Evolutionary conservation across 331 rosid species (phyloP).

Genomic region (Dryas integrifolia): DNA sequence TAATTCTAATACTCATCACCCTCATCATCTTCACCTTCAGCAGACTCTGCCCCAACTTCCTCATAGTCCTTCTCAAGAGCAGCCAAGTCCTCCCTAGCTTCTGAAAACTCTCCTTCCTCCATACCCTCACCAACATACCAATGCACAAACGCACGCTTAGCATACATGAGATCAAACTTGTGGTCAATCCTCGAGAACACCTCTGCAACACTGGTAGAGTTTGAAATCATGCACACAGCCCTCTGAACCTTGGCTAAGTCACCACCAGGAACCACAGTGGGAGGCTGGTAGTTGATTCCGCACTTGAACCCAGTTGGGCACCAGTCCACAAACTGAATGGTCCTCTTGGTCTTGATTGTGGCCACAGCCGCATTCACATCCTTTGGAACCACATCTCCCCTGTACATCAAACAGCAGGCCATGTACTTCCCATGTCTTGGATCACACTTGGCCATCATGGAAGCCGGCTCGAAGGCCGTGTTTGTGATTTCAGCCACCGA

Average conservation of each 20-base stretch:
- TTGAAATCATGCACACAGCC: slow-evolving; percentile 47
- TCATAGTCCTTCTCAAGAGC: too few species aligned
- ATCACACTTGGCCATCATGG: slow-evolving; percentile 52
- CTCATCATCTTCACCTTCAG: background rate
- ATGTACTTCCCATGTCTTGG: slow-evolving; percentile 48
- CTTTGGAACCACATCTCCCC: slow-evolving; percentile 46
- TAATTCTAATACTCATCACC: slow-evolving; percentile 17
- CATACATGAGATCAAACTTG: slow-evolving; percentile 48
- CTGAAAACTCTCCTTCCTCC: background rate
- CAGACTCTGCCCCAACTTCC: too few species aligned
- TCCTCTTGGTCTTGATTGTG: slow-evolving; percentile 45
- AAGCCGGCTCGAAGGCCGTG: slow-evolving; percentile 42
- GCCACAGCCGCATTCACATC: slow-evolving; percentile 45
- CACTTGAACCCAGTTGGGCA: slow-evolving; percentile 51
- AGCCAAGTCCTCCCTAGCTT: too few species aligned
- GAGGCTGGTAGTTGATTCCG: slow-evolving; percentile 51
- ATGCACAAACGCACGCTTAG: slow-evolving; percentile 23
- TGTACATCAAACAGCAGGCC: slow-evolving; percentile 52
- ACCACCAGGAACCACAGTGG: slow-evolving; percentile 45
- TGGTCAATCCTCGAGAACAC: slow-evolving; percentile 47
- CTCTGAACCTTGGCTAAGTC: slow-evolving; percentile 49
- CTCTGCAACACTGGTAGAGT: slow-evolving; percentile 45
- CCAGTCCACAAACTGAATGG: slow-evolving; percentile 48
- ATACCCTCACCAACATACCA: too few species aligned
- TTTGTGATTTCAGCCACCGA: slow-evolving; percentile 47